Evolutionary conservation across 2,329 filamentous ascomycete species (phyloP).

Genomic region (Cercospora zeae-maydis): DNA sequence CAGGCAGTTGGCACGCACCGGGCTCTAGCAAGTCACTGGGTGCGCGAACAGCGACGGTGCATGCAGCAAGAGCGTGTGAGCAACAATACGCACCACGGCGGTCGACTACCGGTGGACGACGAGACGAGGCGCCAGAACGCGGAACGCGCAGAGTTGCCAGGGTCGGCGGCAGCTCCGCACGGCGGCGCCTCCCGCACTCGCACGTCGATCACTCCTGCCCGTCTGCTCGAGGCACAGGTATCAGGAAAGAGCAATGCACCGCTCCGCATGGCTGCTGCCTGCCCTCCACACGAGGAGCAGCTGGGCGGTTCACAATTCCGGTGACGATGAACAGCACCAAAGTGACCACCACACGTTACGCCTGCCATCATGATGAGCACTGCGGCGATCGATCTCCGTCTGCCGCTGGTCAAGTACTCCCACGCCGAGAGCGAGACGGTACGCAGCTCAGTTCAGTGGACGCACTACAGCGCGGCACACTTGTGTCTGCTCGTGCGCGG

Average conservation of each 20-base stretch:
- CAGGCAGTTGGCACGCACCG: neutral
- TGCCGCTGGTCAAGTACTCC: conserved; percentile 34
- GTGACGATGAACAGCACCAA: neutral
- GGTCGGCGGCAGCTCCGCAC: neutral
- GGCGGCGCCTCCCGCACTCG: neutral
- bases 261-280: neutral
- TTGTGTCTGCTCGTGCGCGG: conserved; percentile 32
- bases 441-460: neutral
- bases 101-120: neutral
- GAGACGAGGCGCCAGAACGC: neutral
- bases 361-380: neutral
- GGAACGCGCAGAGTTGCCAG: neutral
- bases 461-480: conserved; percentile 16
- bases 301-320: neutral
- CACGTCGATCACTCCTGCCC: neutral
- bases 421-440: conserved; percentile 31
- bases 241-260: neutral
- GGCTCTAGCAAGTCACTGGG: neutral
- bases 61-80: neutral
- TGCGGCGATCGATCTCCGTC: conserved; percentile 23
- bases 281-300: neutral
- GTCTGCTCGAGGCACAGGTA: neutral
- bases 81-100: neutral
- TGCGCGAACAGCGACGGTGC: neutral
- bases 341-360: neutral